Base-by-base conservation (phyloP, 306 rosid species). In the Calophaca sinica region DNA sequence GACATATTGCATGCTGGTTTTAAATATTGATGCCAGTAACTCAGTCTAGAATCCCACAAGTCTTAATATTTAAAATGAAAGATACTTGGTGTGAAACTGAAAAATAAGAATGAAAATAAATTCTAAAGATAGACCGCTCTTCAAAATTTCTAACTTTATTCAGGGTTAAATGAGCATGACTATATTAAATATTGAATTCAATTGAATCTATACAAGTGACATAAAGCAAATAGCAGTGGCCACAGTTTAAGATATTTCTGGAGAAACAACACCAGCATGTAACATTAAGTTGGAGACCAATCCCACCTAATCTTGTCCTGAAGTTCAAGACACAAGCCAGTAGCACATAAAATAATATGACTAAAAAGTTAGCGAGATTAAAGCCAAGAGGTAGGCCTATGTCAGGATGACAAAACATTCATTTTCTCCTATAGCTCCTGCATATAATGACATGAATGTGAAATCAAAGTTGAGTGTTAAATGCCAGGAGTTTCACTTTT, bases 361-460 rank as follows among this genome's bases (percentile, higher is more conserved):
- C 90, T 90, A 86, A 33, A 88, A 20, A 5, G 92, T 88, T 6
- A 88, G 83, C 15, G 88, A 76, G 44, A 84, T 7, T 49, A 90
- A 86, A 62, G 88, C 87, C 14, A 88, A 70, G 13, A 58, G 68
- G n/a, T 79, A 88, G 44, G 86, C 60, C 84, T 84, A 88, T 51
- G 81, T 65, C 88, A 84, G 50, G 62, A 84, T 82, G 1, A 82
- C 87, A 3, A 90, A 84, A 68, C 90, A 86, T 75, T 86, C 88
- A 1, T n/a, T 78, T 62, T 84, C 84, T 63, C 87, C 93, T 0
- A 79, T 86, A n/a, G 84, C 73, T 70, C 89, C 89, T 88, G 81
- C 46, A 51, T 33, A 33, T 20, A 20, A 20, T 20, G 36, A 33
- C 36, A 33, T 33, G 36, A 33, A 33, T 33, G 36, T 33, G 36